These are phyloP conservation scores for Stemphylium vesicarium DNA, from an alignment of 2,329 filamentous ascomycete genomes.

Conservation along the genomic window DNA sequence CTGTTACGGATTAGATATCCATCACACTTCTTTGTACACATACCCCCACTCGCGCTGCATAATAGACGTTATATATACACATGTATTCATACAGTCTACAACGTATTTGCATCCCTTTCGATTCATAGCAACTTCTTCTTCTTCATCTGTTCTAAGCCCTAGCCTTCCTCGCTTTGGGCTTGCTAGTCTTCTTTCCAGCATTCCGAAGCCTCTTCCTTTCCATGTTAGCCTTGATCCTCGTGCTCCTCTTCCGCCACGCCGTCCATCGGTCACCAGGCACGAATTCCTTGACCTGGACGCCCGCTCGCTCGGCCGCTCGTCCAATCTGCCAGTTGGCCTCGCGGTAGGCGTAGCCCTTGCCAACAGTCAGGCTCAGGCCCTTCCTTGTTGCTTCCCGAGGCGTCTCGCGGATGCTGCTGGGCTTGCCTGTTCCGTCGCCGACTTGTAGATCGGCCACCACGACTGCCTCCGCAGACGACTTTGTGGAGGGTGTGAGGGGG, in stretches of 20 bases:
- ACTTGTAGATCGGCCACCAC: constrained; percentile 23
- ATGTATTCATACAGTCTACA: too few species aligned
- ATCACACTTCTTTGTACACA: not conserved
- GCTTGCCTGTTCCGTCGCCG: constrained; percentile 13
- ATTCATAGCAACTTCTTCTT: not conserved
- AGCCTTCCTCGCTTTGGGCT: constrained; percentile 39
- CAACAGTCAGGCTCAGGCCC: constrained; percentile 27
- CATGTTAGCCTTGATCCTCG: constrained; percentile 58
- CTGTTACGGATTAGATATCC: not conserved
- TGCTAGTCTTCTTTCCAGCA: constrained; percentile 47
- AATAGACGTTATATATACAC: too few species aligned
- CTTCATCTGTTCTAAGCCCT: constrained; percentile 11
- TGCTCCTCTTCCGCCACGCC: constrained; percentile 68
- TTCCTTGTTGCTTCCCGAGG: constrained; percentile 44
- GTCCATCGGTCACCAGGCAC: constrained; percentile 66
- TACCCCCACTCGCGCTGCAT: not conserved
- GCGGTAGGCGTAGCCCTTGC: constrained; percentile 68
- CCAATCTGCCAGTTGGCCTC: constrained; percentile 74
- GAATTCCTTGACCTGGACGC: constrained; percentile 62
- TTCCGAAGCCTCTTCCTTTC: constrained; percentile 63
- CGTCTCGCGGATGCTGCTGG: constrained; percentile 29
- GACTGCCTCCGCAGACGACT: constrained; percentile 28
- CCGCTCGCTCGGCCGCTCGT: constrained; percentile 65
- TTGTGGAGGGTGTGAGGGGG: constrained; percentile 5
- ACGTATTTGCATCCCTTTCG: not conserved